Evolutionary conservation across 768 basidiomycete genomes (phyloP).

Genomic region (Naganishia vishniacii): DNA sequence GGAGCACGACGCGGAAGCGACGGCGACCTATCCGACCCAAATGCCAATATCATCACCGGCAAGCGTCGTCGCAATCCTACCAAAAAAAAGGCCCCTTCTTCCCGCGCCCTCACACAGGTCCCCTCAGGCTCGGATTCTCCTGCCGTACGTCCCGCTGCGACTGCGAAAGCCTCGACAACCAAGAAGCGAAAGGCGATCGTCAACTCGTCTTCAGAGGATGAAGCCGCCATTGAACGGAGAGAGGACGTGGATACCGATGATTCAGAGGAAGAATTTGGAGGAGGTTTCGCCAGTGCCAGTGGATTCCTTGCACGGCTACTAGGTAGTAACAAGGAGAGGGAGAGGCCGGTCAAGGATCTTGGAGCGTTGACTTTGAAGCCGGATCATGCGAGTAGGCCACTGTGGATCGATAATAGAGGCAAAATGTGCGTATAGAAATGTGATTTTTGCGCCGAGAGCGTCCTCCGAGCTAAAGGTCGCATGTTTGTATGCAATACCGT

Average conservation of each 20-base stretch:
- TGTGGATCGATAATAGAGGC: conserved; percentile 67
- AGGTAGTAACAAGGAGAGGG: conserved; percentile 7
- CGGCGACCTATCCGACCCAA: conserved; percentile 1
- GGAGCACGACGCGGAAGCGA: background rate
- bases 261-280: conserved; percentile 10
- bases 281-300: conserved; percentile 5
- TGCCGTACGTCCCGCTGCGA: background rate
- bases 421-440: conserved; percentile 40
- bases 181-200: conserved; percentile 3
- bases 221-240: conserved; percentile 13
- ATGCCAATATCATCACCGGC: background rate
- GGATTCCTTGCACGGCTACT: conserved; percentile 21
- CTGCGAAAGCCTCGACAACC: background rate
- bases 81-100: background rate
- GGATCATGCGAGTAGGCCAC: conserved; percentile 83
- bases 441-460: too few species aligned
- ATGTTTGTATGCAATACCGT: conserved; percentile 60
- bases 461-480: background rate
- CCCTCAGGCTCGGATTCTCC: background rate
- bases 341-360: conserved; percentile 38
- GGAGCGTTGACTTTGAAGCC: conserved; percentile 69
- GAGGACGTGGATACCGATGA: background rate
- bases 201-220: conserved; percentile 6
- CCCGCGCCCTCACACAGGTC: background rate
- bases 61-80: conserved; percentile 7